Percentiles rank a stretch among this genome's conserved stretches.
phyloP scores from a whole-genome alignment of 2,329 filamentous ascomycete species.

The Aspergillus puulaauensis region DNA sequence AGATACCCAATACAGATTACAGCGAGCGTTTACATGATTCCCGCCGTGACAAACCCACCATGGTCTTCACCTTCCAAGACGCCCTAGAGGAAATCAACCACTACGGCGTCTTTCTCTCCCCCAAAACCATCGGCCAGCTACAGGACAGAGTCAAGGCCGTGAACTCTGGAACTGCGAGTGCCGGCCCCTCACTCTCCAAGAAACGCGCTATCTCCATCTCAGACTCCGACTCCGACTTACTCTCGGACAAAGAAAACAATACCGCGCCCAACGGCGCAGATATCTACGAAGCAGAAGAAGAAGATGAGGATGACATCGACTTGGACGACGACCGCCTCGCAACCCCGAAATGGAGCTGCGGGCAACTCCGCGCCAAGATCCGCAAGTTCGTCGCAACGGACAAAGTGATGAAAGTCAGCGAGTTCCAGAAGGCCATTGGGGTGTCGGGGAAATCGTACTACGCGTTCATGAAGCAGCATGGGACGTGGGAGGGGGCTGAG shows the following conservation, averaged over 20 bases:
- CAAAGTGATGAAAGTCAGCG: slow-evolving; percentile 46
- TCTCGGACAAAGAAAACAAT: neutral
- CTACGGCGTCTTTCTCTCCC: neutral
- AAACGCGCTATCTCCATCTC: neutral
- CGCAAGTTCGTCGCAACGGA: slow-evolving; percentile 39
- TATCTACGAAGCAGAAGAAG: neutral
- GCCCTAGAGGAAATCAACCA: neutral
- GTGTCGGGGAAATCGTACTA: slow-evolving; percentile 37
- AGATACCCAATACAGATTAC: no score
- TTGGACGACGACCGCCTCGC: slow-evolving; percentile 8
- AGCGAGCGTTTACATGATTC: no score
- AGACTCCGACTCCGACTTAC: neutral
- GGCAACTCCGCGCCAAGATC: slow-evolving; percentile 45
- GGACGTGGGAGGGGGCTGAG: slow-evolving; percentile 25
- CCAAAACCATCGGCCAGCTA: neutral
- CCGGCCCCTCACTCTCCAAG: neutral
- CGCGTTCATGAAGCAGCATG: slow-evolving; percentile 50
- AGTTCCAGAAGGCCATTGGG: slow-evolving; percentile 44
- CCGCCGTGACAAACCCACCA: neutral
- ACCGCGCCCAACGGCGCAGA: neutral
- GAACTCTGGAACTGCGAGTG: neutral
- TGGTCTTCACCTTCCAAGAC: neutral
- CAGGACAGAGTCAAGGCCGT: neutral
- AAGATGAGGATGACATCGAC: neutral
- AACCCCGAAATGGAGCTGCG: slow-evolving; percentile 21